These are phyloP conservation scores for Umbelopsis isabellina DNA, from an alignment of 192 early-diverging fungal species.

Conservation along the genomic window DNA sequence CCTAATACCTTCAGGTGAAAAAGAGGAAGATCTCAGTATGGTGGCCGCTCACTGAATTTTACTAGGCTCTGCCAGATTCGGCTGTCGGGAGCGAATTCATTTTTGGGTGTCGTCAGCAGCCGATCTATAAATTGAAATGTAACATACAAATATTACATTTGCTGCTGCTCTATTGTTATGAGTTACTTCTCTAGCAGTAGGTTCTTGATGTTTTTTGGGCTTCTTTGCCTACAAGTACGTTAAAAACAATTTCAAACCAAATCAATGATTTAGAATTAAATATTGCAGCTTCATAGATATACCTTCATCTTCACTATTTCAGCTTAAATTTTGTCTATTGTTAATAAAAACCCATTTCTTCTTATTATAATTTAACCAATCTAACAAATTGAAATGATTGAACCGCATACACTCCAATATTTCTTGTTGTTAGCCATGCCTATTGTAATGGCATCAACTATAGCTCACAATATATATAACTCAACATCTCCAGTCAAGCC, in stretches of 20 bases:
- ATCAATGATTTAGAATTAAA: not conserved
- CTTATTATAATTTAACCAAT: not conserved
- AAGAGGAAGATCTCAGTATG: slow-evolving; percentile 8
- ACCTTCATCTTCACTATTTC: too few relatives aligned
- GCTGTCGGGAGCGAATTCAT: not conserved
- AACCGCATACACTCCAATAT: not conserved
- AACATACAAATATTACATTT: too few relatives aligned
- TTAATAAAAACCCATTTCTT: not conserved
- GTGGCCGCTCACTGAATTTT: not conserved
- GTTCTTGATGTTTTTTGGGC: too few relatives aligned
- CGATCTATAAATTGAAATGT: not conserved
- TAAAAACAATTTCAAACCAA: not conserved
- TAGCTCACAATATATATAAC: not conserved
- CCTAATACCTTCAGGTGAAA: slow-evolving; percentile 11
- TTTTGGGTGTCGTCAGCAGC: not conserved
- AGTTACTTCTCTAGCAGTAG: too few relatives aligned
- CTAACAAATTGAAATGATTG: not conserved
- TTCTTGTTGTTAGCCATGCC: not conserved
- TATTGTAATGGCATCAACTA: not conserved
- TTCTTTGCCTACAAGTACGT: not conserved
- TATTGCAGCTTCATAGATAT: too few relatives aligned
- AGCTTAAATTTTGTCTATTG: too few relatives aligned
- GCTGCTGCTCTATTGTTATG: too few relatives aligned
- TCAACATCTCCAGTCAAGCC: not conserved
- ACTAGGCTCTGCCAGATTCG: not conserved